A percentile compares a stretch with the other conserved stretches of the same genome.
These are phyloP conservation scores for Mucor saturninus DNA, from an alignment of 371 early-diverging fungal species.

Conservation along the genomic window DNA sequence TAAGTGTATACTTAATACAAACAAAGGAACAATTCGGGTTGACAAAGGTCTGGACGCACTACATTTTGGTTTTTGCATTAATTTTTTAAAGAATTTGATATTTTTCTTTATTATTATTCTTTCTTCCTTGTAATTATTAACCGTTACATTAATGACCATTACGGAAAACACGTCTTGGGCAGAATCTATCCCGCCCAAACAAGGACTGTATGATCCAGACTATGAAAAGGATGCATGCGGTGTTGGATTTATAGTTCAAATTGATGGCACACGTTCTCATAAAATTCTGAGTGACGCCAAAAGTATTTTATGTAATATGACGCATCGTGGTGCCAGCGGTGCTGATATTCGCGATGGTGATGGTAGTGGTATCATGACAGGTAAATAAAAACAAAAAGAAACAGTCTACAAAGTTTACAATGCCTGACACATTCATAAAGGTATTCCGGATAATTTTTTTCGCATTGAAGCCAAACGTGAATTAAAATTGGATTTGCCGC, in stretches of 20 bases:
- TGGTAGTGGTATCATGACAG: constrained; percentile 91
- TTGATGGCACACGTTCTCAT: constrained; percentile 84
- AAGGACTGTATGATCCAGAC: constrained; percentile 90
- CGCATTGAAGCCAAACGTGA: constrained; percentile 60
- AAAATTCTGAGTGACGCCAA: constrained; percentile 87
- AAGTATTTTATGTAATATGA: constrained; percentile 94
- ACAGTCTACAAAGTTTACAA: background rate
- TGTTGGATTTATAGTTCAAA: constrained; percentile 94
- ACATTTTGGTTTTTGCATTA: background rate
- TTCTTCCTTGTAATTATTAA: background rate
- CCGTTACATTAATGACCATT: background rate
- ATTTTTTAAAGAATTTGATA: background rate
- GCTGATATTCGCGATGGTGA: constrained; percentile 91
- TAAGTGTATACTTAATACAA: background rate
- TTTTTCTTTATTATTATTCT: background rate
- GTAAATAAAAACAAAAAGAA: background rate
- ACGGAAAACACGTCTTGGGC: constrained; percentile 74
- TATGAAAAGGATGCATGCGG: constrained; percentile 95
- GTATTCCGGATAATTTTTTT: constrained; percentile 91
- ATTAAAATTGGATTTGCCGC: constrained; percentile 69
- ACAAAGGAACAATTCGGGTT: constrained; percentile 3
- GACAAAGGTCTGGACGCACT: background rate
- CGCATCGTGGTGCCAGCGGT: constrained; percentile 94
- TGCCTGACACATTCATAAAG: background rate
- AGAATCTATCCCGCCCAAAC: constrained; percentile 77